Evolutionary conservation across 2,329 filamentous ascomycete species (phyloP).

Genomic region (Ascomycota sp.): DNA sequence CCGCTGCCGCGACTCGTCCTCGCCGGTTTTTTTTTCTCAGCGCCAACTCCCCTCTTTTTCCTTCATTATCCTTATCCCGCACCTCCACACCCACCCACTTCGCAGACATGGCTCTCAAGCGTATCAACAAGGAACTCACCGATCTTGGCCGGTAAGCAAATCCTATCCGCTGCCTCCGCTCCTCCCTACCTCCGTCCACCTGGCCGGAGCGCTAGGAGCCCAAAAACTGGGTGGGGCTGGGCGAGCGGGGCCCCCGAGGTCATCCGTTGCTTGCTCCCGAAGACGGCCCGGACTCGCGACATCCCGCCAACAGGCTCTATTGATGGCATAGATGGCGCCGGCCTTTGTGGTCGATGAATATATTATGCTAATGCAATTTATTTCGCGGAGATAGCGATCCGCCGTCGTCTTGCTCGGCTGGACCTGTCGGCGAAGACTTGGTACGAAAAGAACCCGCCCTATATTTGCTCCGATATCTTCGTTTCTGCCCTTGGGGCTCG

Average conservation of each 20-base stretch:
- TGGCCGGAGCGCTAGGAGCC: constrained; percentile 8
- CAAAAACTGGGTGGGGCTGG: constrained; percentile 17
- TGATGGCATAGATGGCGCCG: background rate
- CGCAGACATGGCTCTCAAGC: constrained; percentile 62
- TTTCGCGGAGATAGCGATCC: constrained; percentile 48
- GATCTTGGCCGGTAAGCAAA: constrained; percentile 64
- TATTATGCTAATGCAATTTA: constrained; percentile 5
- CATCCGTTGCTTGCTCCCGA: too few species aligned
- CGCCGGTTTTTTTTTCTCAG: background rate
- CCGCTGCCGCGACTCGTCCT: constrained; percentile 6
- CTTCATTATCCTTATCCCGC: too few species aligned
- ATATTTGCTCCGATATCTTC: too few species aligned
- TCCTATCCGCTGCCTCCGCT: too few species aligned
- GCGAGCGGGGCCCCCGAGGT: constrained; percentile 14
- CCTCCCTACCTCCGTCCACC: constrained; percentile 3
- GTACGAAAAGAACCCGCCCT: constrained; percentile 35
- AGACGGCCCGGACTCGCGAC: constrained; percentile 2
- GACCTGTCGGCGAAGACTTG: constrained; percentile 91
- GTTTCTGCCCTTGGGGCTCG: too few species aligned
- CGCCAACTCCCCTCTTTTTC: background rate
- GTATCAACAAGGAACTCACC: constrained; percentile 86
- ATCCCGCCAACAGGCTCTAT: background rate
- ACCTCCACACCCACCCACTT: constrained; percentile 7
- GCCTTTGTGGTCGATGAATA: background rate
- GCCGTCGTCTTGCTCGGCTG: constrained; percentile 95